Percentiles rank a stretch among this genome's conserved stretches.
Conservation (phyloP, 2,329 filamentous ascomycete genomes). For the Ophioceras dolichostomum region DNA sequence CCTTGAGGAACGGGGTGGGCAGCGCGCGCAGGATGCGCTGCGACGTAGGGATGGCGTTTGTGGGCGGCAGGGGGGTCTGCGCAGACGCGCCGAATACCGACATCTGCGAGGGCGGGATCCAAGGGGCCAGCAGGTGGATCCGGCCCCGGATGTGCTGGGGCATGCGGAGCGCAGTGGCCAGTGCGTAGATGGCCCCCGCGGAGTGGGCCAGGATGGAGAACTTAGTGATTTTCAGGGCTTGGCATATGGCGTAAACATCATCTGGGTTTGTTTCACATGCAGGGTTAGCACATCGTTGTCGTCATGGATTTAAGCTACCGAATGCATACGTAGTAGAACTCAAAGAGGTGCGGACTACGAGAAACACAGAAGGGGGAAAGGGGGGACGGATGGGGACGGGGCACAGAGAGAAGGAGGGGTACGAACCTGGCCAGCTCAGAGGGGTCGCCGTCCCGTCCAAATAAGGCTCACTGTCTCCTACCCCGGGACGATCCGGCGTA, state of each 20-base stretch:
- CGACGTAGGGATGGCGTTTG: slow-evolving; percentile 78
- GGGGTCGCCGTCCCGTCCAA: slow-evolving; percentile 73
- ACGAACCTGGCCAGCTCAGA: slow-evolving; percentile 81
- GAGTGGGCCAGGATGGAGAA: slow-evolving; percentile 96
- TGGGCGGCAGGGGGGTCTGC: slow-evolving; percentile 58
- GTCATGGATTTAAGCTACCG: background rate
- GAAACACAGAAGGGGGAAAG: background rate
- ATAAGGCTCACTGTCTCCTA: slow-evolving; percentile 83
- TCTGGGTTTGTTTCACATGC: slow-evolving; percentile 20
- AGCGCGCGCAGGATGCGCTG: slow-evolving; percentile 84
- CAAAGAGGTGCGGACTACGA: no score
- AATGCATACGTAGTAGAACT: background rate
- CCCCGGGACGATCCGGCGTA: slow-evolving; percentile 85
- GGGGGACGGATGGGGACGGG: background rate
- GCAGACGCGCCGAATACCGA: slow-evolving; percentile 60
- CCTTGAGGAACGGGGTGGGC: slow-evolving; percentile 81
- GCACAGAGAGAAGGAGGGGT: background rate
- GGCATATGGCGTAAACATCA: slow-evolving; percentile 90
- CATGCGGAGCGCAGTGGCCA: slow-evolving; percentile 90
- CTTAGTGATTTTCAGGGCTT: slow-evolving; percentile 81
- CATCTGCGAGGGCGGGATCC: slow-evolving; percentile 94
- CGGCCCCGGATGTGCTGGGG: slow-evolving; percentile 90
- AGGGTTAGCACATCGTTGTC: slow-evolving; percentile 14
- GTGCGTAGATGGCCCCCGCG: slow-evolving; percentile 92
- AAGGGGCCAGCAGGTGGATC: slow-evolving; percentile 88